Base-by-base conservation (phyloP, 1,139 yeast species). In the Blastobotrys persicus region DNA sequence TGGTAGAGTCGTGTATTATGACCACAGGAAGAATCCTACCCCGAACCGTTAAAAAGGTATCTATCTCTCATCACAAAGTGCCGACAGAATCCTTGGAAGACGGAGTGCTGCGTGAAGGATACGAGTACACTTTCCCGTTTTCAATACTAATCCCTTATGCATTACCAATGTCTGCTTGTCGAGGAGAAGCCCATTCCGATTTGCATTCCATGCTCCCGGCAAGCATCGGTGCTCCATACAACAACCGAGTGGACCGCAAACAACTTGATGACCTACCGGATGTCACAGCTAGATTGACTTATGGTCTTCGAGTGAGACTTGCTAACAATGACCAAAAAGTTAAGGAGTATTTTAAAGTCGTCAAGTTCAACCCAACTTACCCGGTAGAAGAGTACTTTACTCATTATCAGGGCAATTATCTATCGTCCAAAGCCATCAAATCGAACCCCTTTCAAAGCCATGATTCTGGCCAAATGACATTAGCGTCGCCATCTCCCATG, bases 51-150 rank as follows among this genome's bases (percentile, higher is more conserved):
- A 37, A 37, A 19, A 37, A 37, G 28, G 19, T 37, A 6, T 37
- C 41, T n/a, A 37, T 37, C n/a, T 19, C 28, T 17, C 41, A 37
- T 19, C 41, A 37, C 14, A 37, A 37, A 19, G 28, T 37, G n/a
- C 41, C 41, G 28, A 37, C 41, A 7, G 41, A 37, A 11, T 23
- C 17, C 16, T 13, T 37, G 5, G 4, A 19, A 7, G 41, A 18
- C 19, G 41, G 41, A 12, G 14, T 17, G 12, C 28, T 37, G 14
- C 17, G 19, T 17, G 18, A 19, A 12, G 41, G 41, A 6, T 18
- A 18, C 19, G 41, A 37, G n/a, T 37, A 37, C 28, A 37, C 41
- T n/a, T 37, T 37, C 41, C 41, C 41, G 4, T 37, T 37, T 18
- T 37, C 41, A 9, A 11, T 37, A 19, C 41, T 37, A 19, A 37